These are phyloP conservation scores for Trichoderma asperelloides DNA, from an alignment of 495 filamentous ascomycete species.

Conservation along the genomic window DNA sequence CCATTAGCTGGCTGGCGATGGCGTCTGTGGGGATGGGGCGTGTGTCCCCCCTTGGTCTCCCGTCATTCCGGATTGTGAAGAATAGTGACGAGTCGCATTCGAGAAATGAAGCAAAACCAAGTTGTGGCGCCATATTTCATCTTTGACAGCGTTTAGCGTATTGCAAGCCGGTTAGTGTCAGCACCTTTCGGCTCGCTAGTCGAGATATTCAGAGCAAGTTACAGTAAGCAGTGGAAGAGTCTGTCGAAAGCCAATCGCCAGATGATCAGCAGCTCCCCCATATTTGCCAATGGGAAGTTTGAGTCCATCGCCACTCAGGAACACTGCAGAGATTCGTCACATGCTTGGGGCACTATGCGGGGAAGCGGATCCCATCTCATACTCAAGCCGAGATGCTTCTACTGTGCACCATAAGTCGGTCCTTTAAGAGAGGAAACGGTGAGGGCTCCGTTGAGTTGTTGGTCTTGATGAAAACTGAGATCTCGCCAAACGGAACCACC, in stretches of 20 bases:
- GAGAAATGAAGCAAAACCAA: not conserved
- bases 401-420: not conserved
- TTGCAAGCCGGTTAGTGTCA: not conserved
- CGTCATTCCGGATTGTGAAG: not conserved
- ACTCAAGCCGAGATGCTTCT: not conserved
- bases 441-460: too few species aligned
- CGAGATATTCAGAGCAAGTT: not conserved
- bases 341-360: not conserved
- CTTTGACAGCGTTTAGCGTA: not conserved
- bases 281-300: not conserved
- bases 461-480: not conserved
- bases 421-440: too few species aligned
- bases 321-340: not conserved
- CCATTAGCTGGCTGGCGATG: not conserved
- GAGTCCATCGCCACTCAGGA: not conserved
- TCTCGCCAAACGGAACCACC: not conserved
- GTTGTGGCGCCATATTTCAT: not conserved
- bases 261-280: not conserved
- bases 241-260: not conserved
- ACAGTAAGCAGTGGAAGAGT: not conserved
- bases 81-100: constrained; percentile 3
- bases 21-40: not conserved
- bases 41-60: not conserved
- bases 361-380: not conserved
- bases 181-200: not conserved